Evolutionary conservation across 768 basidiomycete genomes (phyloP), one percentile per base, ranked within the genome.

Genomic region (Lentinula boryana): DNA sequence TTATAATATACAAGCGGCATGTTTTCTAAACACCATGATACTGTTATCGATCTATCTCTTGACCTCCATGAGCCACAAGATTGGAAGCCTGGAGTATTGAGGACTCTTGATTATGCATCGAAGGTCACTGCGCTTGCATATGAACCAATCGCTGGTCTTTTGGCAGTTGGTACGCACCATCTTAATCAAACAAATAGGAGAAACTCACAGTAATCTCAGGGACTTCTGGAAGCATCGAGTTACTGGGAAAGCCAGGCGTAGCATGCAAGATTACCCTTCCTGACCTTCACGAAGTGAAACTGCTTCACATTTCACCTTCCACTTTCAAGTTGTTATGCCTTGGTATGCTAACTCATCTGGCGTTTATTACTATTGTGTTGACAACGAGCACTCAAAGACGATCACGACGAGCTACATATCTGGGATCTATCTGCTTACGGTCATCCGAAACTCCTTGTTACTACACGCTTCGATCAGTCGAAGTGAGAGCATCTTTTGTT

Each of bases 231-330:
- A 92, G 69, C 1, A 78, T 95, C 36, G 77, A 86, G 60, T 64
- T 94, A 27, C 82, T 85, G 63, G 94, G 93, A 1, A 78, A 82
- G 5, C 80, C 86, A 2, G 84, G 87, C 3, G 88, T 93, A 12
- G 78, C 85, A 56, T 71, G 71, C 48, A 79, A 70, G 57, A 67
- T 88, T 35, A 68, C 67, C 15, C 67, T 87, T 10, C 80, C 80
- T 9, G 75, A 83, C 50, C 70, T 74, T 10, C 32, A 54, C 32
- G 67, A 72, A 36, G 78, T 87, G 62, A 84, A 85, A 66, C 83
- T 87, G 61, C 71, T 93, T 18, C 80, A 82, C 33, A 89, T 91
- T 64, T 81, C 86, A 2, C 66, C 74, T 0, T 80, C 81, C 2
- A 71, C 80, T 2, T 80, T 77, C 62, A 80, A 81, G 52, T 69